These are phyloP conservation scores for Boletus rufocinnamomeus DNA, from an alignment of 768 basidiomycete genomes.

Conservation along the genomic window DNA sequence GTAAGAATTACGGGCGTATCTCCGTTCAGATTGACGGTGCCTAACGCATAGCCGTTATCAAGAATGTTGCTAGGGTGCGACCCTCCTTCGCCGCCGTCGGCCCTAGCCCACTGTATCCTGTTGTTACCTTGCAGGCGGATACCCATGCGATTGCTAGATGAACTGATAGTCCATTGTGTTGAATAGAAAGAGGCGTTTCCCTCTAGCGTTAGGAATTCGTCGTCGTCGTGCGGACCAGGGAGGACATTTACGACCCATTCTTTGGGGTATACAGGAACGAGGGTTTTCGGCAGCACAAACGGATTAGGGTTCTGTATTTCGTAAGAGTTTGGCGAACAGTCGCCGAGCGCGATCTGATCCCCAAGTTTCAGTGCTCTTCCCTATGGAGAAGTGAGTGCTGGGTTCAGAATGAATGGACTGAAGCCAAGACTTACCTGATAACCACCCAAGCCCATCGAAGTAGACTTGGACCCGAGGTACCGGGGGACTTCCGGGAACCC, in stretches of 20 bases:
- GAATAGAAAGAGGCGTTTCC: slow-evolving; percentile 55
- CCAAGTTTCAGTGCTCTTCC: slow-evolving; percentile 53
- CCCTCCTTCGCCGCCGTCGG: slow-evolving; percentile 64
- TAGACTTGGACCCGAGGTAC: slow-evolving; percentile 67
- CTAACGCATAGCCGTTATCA: slow-evolving; percentile 58
- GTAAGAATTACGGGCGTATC: slow-evolving; percentile 70
- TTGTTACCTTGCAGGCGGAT: slow-evolving; percentile 52
- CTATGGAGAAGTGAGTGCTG: slow-evolving; percentile 31
- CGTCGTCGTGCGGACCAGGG: slow-evolving; percentile 63
- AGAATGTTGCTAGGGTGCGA: slow-evolving; percentile 70
- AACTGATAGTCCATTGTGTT: slow-evolving; percentile 53
- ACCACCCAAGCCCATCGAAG: slow-evolving; percentile 61
- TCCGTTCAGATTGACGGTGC: slow-evolving; percentile 63
- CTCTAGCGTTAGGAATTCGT: slow-evolving; percentile 50
- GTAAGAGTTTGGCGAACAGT: slow-evolving; percentile 26
- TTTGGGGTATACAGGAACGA: slow-evolving; percentile 47
- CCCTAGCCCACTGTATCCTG: slow-evolving; percentile 55
- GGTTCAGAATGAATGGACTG: not conserved
- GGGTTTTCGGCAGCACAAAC: slow-evolving; percentile 26
- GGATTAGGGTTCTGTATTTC: slow-evolving; percentile 12
- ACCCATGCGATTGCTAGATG: slow-evolving; percentile 64
- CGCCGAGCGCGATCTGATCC: slow-evolving; percentile 49
- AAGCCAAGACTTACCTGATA: slow-evolving; percentile 45
- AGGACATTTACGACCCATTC: slow-evolving; percentile 58
- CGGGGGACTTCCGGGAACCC: slow-evolving; percentile 58